Percentiles rank a stretch among this genome's conserved stretches.
Conservation (phyloP, 1,139 yeast species). For the Kurtzmaniella quercitrusa region DNA sequence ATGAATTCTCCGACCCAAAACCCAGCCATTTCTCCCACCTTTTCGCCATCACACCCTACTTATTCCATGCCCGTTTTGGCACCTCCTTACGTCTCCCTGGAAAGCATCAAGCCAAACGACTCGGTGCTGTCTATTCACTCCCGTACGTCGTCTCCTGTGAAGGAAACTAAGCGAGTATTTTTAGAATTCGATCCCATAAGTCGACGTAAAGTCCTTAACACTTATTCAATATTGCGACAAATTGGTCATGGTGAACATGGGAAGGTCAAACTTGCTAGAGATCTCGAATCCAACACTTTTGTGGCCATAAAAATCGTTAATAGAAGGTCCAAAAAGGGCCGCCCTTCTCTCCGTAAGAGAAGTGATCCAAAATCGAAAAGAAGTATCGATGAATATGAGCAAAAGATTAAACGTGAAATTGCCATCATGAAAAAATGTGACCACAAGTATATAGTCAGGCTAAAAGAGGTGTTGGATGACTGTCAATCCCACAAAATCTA, state of each 20-base stretch:
- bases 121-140: not conserved
- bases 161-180: conserved; percentile 77
- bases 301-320: conserved; percentile 95
- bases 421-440: conserved; percentile 94
- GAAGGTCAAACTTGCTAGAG: conserved; percentile 86
- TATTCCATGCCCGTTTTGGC: conserved; percentile 1
- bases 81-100: conserved; percentile 1
- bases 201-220: conserved; percentile 77
- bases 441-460: conserved; percentile 85
- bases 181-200: conserved; percentile 88
- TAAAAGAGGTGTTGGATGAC: conserved; percentile 90
- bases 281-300: conserved; percentile 60
- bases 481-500: conserved; percentile 78
- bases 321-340: conserved; percentile 53
- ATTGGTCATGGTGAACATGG: conserved; percentile 98
- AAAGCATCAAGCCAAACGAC: conserved; percentile 2
- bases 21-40: too few relatives aligned
- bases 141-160: conserved; percentile 37
- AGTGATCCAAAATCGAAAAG: conserved; percentile 13
- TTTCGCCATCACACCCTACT: not conserved
- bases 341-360: conserved; percentile 54
- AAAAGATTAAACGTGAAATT: conserved; percentile 82
- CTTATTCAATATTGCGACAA: conserved; percentile 84
- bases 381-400: conserved; percentile 40
- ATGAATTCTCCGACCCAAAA: too few relatives aligned